phyloP scores from a whole-genome alignment of 2,329 filamentous ascomycete species.

The Aspergillus puulaauensis region DNA sequence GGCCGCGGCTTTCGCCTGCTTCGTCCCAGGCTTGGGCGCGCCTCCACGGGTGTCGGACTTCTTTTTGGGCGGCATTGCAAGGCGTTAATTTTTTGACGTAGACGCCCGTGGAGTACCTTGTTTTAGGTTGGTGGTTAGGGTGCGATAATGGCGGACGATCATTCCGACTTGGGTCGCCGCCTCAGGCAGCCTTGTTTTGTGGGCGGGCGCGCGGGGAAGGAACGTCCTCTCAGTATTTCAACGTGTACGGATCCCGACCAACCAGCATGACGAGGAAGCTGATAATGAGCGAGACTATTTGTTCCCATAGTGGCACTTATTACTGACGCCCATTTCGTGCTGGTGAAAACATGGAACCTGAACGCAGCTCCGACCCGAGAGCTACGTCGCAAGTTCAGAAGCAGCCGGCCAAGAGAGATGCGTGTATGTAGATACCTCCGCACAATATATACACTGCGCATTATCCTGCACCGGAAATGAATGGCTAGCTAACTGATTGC shows the following conservation, averaged over 20 bases:
- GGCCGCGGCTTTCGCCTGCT: constrained; percentile 41
- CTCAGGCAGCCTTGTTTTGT: constrained; percentile 6
- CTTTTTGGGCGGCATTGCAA: constrained; percentile 41
- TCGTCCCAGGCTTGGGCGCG: constrained; percentile 39
- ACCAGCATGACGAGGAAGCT: not conserved
- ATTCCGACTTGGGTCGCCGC: constrained; percentile 1
- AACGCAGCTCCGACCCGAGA: constrained; percentile 2
- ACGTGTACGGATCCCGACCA: not conserved
- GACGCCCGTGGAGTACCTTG: constrained; percentile 25
- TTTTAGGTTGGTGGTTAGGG: not conserved
- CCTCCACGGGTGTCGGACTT: constrained; percentile 39
- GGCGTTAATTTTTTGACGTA: constrained; percentile 1
- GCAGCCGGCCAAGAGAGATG: constrained; percentile 35
- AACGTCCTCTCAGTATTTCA: not conserved
- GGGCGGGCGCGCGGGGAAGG: constrained; percentile 10
- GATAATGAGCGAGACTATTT: not conserved
- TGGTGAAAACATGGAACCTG: constrained; percentile 5
- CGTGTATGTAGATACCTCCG: constrained; percentile 27
- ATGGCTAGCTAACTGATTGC: not conserved
- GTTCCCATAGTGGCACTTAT: not conserved
- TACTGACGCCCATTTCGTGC: not conserved
- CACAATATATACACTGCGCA: not conserved
- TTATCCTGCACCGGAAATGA: not conserved
- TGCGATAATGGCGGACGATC: not conserved
- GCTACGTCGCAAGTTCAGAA: constrained; percentile 1